phyloP scores from a whole-genome alignment of 495 filamentous ascomycete species.

The Immersiella caudata region DNA sequence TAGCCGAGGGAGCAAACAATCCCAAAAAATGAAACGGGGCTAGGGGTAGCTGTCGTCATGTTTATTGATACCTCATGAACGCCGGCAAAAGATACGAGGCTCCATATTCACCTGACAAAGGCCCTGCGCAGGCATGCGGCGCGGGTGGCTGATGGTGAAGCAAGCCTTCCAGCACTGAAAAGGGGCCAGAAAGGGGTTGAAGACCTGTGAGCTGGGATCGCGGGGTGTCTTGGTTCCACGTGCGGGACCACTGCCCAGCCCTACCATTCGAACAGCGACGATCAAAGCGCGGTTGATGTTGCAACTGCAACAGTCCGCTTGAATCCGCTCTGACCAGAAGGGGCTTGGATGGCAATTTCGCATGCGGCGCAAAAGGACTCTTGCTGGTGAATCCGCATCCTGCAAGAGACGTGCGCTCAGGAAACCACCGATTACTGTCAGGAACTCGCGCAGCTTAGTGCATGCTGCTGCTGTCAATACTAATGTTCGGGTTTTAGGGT shows the following conservation, averaged over 20 bases:
- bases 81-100: not conserved
- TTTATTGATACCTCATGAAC: not conserved
- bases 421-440: not conserved
- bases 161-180: not conserved
- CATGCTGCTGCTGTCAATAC: not conserved
- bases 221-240: conserved; percentile 6
- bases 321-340: not conserved
- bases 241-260: conserved; percentile 6
- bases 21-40: not conserved
- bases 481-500: not conserved
- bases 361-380: conserved; percentile 10
- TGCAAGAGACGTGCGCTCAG: not conserved
- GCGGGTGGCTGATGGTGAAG: not conserved
- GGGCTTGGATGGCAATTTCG: conserved; percentile 11
- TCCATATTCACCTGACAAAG: conserved; percentile 1
- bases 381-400: not conserved
- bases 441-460: not conserved
- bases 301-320: conserved; percentile 1
- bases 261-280: not conserved
- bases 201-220: not conserved
- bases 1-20: not conserved
- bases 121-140: not conserved
- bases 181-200: conserved; percentile 5
- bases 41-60: conserved; percentile 2
- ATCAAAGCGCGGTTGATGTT: conserved; percentile 7